Evolutionary conservation across 345 rosid species (phyloP), one percentile per base, ranked within the genome.

Genomic region (Camelina neglecta): DNA sequence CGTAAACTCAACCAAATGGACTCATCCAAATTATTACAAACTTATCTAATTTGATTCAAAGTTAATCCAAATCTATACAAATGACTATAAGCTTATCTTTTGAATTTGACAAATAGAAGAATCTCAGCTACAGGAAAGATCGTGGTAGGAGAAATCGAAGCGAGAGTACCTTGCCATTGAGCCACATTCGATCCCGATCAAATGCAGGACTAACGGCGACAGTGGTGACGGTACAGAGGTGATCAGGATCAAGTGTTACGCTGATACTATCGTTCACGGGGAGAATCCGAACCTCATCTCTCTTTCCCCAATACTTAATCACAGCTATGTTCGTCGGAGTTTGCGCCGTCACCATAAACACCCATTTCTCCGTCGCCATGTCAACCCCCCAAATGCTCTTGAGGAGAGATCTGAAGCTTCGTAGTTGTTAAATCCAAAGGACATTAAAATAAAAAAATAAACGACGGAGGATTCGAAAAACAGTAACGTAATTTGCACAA

Each of bases 291-390:
- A 81, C 72, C 80, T 95, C 99, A 16, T 95, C 96, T 62, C 97
- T 76, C 79, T 95, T 95, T 2, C 99, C 99, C 98, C 99, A 93
- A 69, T 93, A 95, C 88, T 95, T 95, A 5, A 95, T 90, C 77
- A 95, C 99, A 0, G 99, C 97, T 24, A 92, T 95, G 81, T 93
- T 95, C 6, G 99, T 92, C 54, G 98, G 99, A 6, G 99, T 87
- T 76, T 86, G 94, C 4, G 97, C 99, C 24, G 99, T 95, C 73
- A 84, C 85, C 90, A 80, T 86, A 68, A 84, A 73, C 12, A 90
- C 85, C 99, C 99, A 95, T 72, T 72, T 72, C 57, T 83, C 83
- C 69, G 80, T 75, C 81, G 83, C 93, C 93, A 86, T 89, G 65
- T 1, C 36, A 59, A 50, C 36, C 24, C 7, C 11, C n/a, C 8